Evolutionary conservation across 371 early-diverging fungal species (phyloP).

Genomic region (Fennellomyces sp.): DNA sequence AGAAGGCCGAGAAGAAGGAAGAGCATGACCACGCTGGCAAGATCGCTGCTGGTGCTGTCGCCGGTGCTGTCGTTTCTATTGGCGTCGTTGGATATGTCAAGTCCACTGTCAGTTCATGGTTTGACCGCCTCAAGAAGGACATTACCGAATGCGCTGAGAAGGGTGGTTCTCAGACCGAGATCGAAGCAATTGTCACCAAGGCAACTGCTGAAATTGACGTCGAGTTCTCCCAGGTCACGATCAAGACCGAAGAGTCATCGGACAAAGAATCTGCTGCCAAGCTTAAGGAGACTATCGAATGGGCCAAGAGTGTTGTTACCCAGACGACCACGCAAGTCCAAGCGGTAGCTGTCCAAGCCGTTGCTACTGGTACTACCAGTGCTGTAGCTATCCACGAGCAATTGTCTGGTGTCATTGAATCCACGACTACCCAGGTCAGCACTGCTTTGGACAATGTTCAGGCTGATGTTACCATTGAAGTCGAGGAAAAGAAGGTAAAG

Average conservation of each 20-base stretch:
- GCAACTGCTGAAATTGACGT: constrained; percentile 10
- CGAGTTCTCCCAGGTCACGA: not conserved
- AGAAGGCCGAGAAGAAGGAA: not conserved
- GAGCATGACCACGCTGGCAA: not conserved
- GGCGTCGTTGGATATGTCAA: constrained; percentile 22
- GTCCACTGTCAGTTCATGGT: constrained; percentile 31
- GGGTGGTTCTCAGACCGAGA: constrained; percentile 32
- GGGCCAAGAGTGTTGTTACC: constrained; percentile 9
- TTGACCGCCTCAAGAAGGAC: constrained; percentile 25
- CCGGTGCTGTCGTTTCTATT: constrained; percentile 15
- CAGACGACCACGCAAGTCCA: constrained; percentile 8
- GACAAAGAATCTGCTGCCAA: not conserved
- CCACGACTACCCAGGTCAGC: constrained; percentile 10
- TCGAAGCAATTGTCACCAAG: constrained; percentile 34
- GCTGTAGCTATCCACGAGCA: not conserved
- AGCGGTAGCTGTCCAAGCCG: constrained; percentile 9
- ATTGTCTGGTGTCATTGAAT: constrained; percentile 1
- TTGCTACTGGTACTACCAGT: not conserved
- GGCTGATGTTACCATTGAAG: not conserved
- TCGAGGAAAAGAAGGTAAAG: not conserved
- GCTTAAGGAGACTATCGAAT: constrained; percentile 10
- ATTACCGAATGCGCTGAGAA: constrained; percentile 32
- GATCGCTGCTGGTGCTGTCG: not conserved
- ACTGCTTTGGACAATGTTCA: not conserved
- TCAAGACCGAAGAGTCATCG: not conserved